Percentiles rank a stretch among this genome's conserved stretches.
Conservation (phyloP, 345 rosid genomes). For the Gossypium longicalyx region DNA sequence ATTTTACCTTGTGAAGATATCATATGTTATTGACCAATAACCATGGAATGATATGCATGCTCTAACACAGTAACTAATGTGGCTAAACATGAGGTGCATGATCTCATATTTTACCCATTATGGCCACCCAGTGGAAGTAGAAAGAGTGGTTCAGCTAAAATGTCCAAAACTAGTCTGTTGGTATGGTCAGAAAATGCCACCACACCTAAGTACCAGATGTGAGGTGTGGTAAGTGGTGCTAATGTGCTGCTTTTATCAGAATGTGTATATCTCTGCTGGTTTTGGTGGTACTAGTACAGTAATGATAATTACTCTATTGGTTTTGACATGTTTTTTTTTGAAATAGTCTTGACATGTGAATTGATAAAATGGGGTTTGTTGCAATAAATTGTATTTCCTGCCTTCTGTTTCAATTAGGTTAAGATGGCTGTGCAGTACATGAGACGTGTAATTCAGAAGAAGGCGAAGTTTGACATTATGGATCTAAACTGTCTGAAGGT, state of each 20-base stretch:
- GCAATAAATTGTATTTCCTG: slow-evolving; percentile 7
- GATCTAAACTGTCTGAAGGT: slow-evolving; percentile 90
- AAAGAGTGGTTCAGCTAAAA: neutral
- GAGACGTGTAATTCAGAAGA: slow-evolving; percentile 79
- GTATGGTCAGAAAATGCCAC: slow-evolving; percentile 3
- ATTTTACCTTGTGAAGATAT: neutral
- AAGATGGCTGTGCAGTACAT: slow-evolving; percentile 95
- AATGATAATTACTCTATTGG: neutral
- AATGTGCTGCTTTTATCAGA: neutral
- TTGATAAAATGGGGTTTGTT: neutral
- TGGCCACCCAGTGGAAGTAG: neutral
- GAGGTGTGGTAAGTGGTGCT: neutral
- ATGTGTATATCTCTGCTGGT: neutral
- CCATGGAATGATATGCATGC: neutral
- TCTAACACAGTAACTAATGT: neutral
- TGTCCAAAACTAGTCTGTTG: neutral
- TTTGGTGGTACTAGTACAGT: neutral
- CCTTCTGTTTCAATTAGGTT: slow-evolving; percentile 44
- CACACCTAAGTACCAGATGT: neutral
- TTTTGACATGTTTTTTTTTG: neutral
- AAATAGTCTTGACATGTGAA: neutral
- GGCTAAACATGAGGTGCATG: neutral
- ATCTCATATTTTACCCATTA: neutral
- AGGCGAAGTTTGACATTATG: slow-evolving; percentile 97
- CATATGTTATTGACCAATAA: neutral